Conservation (phyloP, 78 protist species). For the Isochrysis galbana region DNA sequence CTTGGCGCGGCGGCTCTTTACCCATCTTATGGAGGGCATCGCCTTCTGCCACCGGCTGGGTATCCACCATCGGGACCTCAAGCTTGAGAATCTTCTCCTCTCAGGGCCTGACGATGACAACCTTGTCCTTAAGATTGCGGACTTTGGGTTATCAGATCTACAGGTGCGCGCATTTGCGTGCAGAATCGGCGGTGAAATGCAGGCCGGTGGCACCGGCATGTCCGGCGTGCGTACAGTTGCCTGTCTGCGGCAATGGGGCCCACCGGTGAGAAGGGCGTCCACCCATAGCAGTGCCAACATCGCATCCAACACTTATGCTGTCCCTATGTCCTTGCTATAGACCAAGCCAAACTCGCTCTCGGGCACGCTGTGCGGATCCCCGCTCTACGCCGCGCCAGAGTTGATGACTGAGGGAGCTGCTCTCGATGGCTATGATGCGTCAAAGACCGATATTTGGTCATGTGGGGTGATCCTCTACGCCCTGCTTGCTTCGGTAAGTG, state of each 20-base stretch:
- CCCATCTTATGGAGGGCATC: background rate
- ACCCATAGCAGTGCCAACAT: too few species aligned
- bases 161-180: too few species aligned
- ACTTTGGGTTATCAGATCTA: background rate
- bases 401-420: background rate
- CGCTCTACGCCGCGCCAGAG: conserved; percentile 32
- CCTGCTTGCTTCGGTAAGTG: background rate
- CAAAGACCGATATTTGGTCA: background rate
- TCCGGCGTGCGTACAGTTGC: too few species aligned
- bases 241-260: too few species aligned
- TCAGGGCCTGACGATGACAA: background rate
- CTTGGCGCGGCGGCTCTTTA: background rate
- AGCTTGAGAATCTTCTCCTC: conserved; percentile 29
- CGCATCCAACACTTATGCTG: too few species aligned
- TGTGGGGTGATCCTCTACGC: conserved; percentile 14
- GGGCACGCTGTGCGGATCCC: conserved; percentile 14
- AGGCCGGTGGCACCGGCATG: too few species aligned
- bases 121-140: background rate
- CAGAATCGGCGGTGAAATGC: too few species aligned
- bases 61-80: conserved; percentile 12
- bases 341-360: background rate
- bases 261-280: too few species aligned
- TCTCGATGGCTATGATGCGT: background rate
- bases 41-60: conserved; percentile 8
- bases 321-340: too few species aligned